phyloP scores from a whole-genome alignment of 352 stramenopile genomes.

The Phytopythium litorale region DNA sequence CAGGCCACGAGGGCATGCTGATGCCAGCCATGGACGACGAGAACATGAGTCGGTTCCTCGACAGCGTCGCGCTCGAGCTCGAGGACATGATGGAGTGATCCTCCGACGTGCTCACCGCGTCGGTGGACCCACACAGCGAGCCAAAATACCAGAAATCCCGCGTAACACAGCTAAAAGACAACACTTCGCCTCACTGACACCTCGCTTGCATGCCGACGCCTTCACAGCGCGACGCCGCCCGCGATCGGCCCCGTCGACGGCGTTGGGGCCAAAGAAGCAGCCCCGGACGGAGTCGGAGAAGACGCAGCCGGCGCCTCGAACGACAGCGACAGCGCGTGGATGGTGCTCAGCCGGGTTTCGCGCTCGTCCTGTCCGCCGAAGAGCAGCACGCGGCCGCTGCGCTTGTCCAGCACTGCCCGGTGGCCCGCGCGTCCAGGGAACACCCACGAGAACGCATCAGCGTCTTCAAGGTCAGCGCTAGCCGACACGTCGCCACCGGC shows the following conservation, averaged over 20 bases:
- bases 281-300: too few relatives aligned
- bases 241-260: background rate
- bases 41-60: slow-evolving; percentile 80
- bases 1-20: slow-evolving; percentile 11
- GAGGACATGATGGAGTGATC: slow-evolving; percentile 65
- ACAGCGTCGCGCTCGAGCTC: slow-evolving; percentile 76
- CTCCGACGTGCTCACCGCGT: background rate
- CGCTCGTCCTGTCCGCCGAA: slow-evolving; percentile 85
- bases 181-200: background rate
- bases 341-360: slow-evolving; percentile 78
- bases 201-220: background rate
- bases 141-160: background rate
- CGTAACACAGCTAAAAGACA: background rate
- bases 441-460: background rate
- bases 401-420: slow-evolving; percentile 57
- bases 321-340: slow-evolving; percentile 61
- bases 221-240: background rate
- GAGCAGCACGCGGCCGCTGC: slow-evolving; percentile 66
- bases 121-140: background rate
- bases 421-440: slow-evolving; percentile 81
- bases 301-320: background rate
- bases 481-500: background rate
- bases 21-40: slow-evolving; percentile 40
- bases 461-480: background rate
- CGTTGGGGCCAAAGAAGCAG: background rate